Conservation (phyloP, 1,284 basidiomycete genomes). For the Puccinia hordei region DNA sequence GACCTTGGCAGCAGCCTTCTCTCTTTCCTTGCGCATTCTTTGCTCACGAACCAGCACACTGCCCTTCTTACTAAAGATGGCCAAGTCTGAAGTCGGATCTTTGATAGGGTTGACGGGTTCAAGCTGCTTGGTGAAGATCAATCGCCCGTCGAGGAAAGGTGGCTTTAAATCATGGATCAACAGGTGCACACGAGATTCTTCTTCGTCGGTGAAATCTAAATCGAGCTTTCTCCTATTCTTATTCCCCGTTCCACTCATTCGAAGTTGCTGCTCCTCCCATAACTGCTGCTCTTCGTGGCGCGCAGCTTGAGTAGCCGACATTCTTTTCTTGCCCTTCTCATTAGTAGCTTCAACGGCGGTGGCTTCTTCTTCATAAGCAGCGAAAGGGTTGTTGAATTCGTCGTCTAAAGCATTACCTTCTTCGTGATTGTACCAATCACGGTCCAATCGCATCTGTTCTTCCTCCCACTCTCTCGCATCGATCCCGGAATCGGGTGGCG, state of each 20-base stretch:
- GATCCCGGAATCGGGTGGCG: conserved; percentile 52
- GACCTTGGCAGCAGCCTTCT: conserved; percentile 91
- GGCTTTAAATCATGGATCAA: conserved; percentile 96
- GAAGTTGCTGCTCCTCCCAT: conserved; percentile 97
- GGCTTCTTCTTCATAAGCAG: conserved; percentile 47
- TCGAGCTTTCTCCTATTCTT: conserved; percentile 74
- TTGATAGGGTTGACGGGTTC: conserved; percentile 96
- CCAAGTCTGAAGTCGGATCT: conserved; percentile 91
- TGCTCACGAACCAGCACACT: conserved; percentile 90
- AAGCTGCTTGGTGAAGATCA: conserved; percentile 92
- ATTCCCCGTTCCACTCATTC: conserved; percentile 83
- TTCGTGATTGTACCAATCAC: conserved; percentile 90
- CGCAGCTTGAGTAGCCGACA: conserved; percentile 57
- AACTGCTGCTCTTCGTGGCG: conserved; percentile 90
- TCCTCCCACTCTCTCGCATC: conserved; percentile 85
- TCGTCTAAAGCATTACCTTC: conserved; percentile 77
- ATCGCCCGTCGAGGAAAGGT: conserved; percentile 94
- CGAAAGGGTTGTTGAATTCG: conserved; percentile 45
- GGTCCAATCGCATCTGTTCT: conserved; percentile 81
- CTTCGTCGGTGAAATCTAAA: conserved; percentile 77
- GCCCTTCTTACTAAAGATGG: conserved; percentile 92
- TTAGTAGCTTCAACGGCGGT: background rate
- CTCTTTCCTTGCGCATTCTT: conserved; percentile 89
- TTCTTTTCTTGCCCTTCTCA: conserved; percentile 51
- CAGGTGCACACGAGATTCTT: conserved; percentile 92